Conservation (phyloP, 1,139 yeast species). For the Candida tropicalis region DNA sequence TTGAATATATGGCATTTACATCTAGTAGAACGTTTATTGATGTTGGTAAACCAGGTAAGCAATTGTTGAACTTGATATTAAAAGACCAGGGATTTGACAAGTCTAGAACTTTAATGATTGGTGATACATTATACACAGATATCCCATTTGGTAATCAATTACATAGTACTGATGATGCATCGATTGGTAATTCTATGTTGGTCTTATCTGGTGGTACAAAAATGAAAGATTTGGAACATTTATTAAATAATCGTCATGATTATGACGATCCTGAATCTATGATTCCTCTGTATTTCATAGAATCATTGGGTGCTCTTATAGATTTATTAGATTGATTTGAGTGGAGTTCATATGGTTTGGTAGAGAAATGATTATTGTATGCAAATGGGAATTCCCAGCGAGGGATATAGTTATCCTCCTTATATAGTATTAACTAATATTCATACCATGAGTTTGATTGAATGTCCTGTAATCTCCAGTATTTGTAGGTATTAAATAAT, state of each 20-base stretch:
- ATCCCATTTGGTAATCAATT: conserved; percentile 49
- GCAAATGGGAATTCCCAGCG: too few relatives aligned
- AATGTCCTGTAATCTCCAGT: too few relatives aligned
- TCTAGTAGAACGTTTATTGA: conserved; percentile 34
- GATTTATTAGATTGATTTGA: conserved; percentile 18
- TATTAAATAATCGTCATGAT: conserved; percentile 16
- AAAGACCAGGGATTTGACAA: conserved; percentile 29
- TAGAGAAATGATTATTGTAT: too few relatives aligned
- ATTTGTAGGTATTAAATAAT: too few relatives aligned
- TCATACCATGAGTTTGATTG: too few relatives aligned
- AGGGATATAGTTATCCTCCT: too few relatives aligned
- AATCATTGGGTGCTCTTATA: conserved; percentile 33
- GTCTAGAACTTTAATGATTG: conserved; percentile 39
- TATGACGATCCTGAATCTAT: conserved; percentile 23
- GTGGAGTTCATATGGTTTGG: background rate
- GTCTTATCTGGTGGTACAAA: conserved; percentile 44
- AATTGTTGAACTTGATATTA: conserved; percentile 34
- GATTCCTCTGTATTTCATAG: conserved; percentile 33
- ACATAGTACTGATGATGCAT: conserved; percentile 27
- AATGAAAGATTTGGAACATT: conserved; percentile 24
- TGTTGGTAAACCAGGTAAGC: conserved; percentile 43
- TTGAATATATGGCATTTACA: conserved; percentile 41
- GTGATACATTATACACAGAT: conserved; percentile 48
- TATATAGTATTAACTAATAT: too few relatives aligned
- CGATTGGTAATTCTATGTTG: conserved; percentile 29